Conservation (phyloP, 2,329 filamentous ascomycete genomes). For the Fusarium veterinarium region DNA sequence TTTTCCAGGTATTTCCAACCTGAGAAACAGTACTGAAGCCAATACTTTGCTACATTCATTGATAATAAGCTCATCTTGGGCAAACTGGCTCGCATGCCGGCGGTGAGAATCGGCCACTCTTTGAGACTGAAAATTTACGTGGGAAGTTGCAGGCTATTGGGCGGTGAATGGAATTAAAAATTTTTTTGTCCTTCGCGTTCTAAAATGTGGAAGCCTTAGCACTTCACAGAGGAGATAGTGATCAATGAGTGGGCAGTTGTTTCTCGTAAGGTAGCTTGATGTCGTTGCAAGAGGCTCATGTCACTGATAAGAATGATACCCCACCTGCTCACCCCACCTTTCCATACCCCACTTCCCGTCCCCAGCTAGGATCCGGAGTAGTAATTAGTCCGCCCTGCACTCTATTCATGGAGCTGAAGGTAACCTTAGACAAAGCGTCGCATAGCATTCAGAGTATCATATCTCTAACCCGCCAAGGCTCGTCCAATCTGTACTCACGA, state of each 20-base stretch:
- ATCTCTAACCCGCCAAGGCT: constrained; percentile 9
- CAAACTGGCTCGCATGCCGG: not conserved
- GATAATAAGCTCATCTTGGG: no score
- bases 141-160: not conserved
- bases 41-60: not conserved
- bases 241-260: not conserved
- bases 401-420: not conserved
- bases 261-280: not conserved
- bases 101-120: not conserved
- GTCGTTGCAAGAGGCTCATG: not conserved
- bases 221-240: not conserved
- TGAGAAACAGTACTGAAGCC: not conserved
- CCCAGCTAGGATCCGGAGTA: constrained; percentile 9
- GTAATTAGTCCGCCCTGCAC: constrained; percentile 19
- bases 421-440: not conserved
- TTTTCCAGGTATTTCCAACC: not conserved
- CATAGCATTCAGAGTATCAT: not conserved
- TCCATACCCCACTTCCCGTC: constrained; percentile 27
- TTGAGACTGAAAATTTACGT: not conserved
- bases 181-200: not conserved
- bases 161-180: not conserved
- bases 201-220: no score
- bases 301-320: constrained; percentile 21
- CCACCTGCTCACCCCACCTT: not conserved
- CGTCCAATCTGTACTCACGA: not conserved